These are phyloP conservation scores for Isoetes engelmannii DNA, from an alignment of 83 land plant genomes.

Conservation along the genomic window DNA sequence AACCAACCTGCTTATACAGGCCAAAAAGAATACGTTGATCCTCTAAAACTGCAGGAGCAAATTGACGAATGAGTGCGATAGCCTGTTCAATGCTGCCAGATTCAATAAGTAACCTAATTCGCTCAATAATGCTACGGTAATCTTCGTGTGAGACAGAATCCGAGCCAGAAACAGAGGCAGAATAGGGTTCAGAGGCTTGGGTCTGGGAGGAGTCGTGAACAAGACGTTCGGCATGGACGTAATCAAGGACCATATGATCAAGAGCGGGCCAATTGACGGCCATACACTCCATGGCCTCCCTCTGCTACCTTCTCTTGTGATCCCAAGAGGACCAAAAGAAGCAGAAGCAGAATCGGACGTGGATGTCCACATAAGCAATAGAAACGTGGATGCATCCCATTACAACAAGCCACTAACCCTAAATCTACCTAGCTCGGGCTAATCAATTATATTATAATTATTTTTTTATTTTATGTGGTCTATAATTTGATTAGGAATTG, in stretches of 20 bases:
- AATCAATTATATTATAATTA: too few species aligned
- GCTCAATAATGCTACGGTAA: slow-evolving; percentile 30
- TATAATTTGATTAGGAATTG: too few species aligned
- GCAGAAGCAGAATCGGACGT: too few species aligned
- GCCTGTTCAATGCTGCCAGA: slow-evolving; percentile 59
- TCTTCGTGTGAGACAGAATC: slow-evolving; percentile 28
- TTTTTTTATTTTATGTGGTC: too few species aligned
- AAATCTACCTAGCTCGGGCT: too few species aligned
- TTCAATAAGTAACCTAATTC: slow-evolving; percentile 52
- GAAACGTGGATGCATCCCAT: too few species aligned
- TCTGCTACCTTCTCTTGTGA: slow-evolving; percentile 3
- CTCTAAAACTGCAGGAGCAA: slow-evolving; percentile 61
- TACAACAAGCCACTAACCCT: too few species aligned
- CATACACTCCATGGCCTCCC: slow-evolving; percentile 45
- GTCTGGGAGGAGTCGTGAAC: slow-evolving; percentile 20
- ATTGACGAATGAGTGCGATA: slow-evolving; percentile 43
- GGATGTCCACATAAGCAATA: too few species aligned
- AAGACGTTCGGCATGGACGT: slow-evolving; percentile 57
- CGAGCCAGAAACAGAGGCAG: slow-evolving; percentile 10
- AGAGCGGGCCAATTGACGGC: slow-evolving; percentile 86
- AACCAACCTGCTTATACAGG: slow-evolving; percentile 77
- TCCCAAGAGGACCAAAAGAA: too few species aligned
- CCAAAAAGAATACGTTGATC: slow-evolving; percentile 83
- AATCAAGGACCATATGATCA: slow-evolving; percentile 76
- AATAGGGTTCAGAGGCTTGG: slow-evolving; percentile 15